phyloP scores from a whole-genome alignment of 176 grass and related monocot genomes.

The Triticum turgidum region DNA sequence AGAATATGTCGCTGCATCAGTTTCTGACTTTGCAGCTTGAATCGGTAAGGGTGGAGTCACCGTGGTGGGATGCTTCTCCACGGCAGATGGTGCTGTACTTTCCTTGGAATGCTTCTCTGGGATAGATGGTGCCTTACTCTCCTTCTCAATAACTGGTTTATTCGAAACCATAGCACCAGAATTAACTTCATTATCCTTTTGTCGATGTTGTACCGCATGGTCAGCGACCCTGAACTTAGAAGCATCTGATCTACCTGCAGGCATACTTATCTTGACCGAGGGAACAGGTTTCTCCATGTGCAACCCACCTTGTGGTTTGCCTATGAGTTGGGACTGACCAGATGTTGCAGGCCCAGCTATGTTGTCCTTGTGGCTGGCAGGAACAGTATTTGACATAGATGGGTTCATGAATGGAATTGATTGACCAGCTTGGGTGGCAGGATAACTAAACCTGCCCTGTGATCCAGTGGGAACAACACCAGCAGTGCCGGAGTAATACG shows the following conservation, averaged over 20 bases:
- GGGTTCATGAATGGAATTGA: slow-evolving; percentile 37
- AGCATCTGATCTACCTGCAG: slow-evolving; percentile 48
- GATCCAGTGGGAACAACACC: slow-evolving; percentile 57
- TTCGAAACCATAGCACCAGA: slow-evolving; percentile 20
- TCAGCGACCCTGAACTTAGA: slow-evolving; percentile 40
- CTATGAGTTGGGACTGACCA: slow-evolving; percentile 31
- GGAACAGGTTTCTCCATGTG: slow-evolving; percentile 36
- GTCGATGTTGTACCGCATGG: slow-evolving; percentile 18
- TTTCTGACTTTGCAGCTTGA: slow-evolving; percentile 27
- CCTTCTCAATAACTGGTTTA: slow-evolving; percentile 37
- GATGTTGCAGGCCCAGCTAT: slow-evolving; percentile 21
- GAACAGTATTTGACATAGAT: slow-evolving; percentile 30
- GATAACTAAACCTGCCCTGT: slow-evolving; percentile 52
- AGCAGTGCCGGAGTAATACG: slow-evolving; percentile 48
- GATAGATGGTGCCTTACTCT: slow-evolving; percentile 26
- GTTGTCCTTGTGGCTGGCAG: slow-evolving; percentile 31
- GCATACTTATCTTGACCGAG: slow-evolving; percentile 50
- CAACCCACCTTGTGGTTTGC: slow-evolving; percentile 30
- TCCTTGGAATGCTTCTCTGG: slow-evolving; percentile 36
- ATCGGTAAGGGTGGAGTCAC: slow-evolving; percentile 13
- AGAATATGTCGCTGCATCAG: not conserved
- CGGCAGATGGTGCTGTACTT: slow-evolving; percentile 10
- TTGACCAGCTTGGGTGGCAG: slow-evolving; percentile 49
- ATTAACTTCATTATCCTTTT: slow-evolving; percentile 38
- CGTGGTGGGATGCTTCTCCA: slow-evolving; percentile 24